phyloP scores from a whole-genome alignment of 2,329 filamentous ascomycete genomes.

The Pseudocercospora vitis region DNA sequence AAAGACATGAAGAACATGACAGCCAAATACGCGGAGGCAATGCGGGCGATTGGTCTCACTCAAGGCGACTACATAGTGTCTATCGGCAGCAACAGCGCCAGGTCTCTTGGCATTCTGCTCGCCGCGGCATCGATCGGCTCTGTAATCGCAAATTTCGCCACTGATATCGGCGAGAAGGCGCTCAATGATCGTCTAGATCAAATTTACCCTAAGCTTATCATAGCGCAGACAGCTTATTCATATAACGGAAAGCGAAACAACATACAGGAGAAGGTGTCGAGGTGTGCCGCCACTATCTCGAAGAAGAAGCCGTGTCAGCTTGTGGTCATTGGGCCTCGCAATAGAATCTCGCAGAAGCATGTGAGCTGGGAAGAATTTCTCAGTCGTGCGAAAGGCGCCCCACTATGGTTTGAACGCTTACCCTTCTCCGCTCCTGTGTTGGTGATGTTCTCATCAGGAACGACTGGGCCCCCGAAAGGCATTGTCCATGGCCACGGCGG shows the following conservation, averaged over 20 bases:
- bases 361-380: constrained; percentile 7
- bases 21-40: constrained; percentile 12
- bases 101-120: constrained; percentile 11
- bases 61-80: constrained; percentile 12
- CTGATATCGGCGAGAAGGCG: constrained; percentile 18
- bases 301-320: constrained; percentile 3
- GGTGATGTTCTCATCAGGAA: constrained; percentile 51
- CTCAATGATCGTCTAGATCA: constrained; percentile 18
- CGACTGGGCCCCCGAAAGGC: constrained; percentile 77
- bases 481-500: constrained; percentile 72
- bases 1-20: constrained; percentile 10
- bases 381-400: not conserved
- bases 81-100: constrained; percentile 14
- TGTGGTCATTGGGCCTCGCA: constrained; percentile 9
- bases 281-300: not conserved
- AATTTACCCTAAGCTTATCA: constrained; percentile 29
- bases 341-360: not conserved
- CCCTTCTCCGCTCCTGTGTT: constrained; percentile 8
- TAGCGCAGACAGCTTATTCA: constrained; percentile 19
- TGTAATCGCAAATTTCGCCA: constrained; percentile 19
- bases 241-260: constrained; percentile 19
- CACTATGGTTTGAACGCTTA: constrained; percentile 12
- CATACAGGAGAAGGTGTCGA: constrained; percentile 12
- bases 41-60: constrained; percentile 5
- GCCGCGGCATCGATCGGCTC: constrained; percentile 11